A percentile compares a stretch with the other conserved stretches of the same genome.
These are phyloP conservation scores for Licmophora abbreviata DNA, from an alignment of 108 stramenopile genomes.

Conservation along the genomic window DNA sequence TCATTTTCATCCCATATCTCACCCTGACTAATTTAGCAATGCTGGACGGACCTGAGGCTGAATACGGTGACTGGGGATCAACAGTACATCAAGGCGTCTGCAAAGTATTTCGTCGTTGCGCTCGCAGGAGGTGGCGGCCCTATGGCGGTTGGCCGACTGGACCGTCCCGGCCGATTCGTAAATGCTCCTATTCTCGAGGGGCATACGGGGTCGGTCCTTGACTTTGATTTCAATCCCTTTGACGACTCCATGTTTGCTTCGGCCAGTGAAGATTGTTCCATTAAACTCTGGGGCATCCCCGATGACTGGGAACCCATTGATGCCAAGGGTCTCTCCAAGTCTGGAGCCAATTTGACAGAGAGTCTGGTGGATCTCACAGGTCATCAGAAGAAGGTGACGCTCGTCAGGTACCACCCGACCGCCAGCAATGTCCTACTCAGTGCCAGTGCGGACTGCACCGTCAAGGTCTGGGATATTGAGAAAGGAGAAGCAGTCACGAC, in stretches of 20 bases:
- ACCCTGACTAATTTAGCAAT: constrained; percentile 37
- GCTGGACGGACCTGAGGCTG: constrained; percentile 78
- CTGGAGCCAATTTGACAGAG: constrained; percentile 75
- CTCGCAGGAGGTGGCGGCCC: constrained; percentile 94
- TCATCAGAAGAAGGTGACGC: constrained; percentile 90
- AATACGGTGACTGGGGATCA: constrained; percentile 96
- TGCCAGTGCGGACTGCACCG: constrained; percentile 77
- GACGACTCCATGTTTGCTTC: constrained; percentile 91
- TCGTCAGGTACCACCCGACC: constrained; percentile 91
- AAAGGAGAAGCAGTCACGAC: constrained; percentile 49
- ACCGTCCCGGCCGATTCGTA: constrained; percentile 82
- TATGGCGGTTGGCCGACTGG: constrained; percentile 77
- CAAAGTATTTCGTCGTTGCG: constrained; percentile 95
- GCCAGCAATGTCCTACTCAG: constrained; percentile 86
- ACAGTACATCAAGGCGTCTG: constrained; percentile 98
- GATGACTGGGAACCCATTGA: constrained; percentile 85
- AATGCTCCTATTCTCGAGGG: constrained; percentile 78
- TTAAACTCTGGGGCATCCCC: constrained; percentile 97
- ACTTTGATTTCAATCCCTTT: constrained; percentile 98
- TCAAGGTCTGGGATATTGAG: constrained; percentile 97
- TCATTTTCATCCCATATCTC: too few species aligned
- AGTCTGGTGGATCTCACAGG: constrained; percentile 82
- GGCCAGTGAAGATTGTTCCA: constrained; percentile 88
- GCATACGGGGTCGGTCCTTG: constrained; percentile 88
- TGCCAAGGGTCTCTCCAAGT: constrained; percentile 79